These are phyloP conservation scores for Verticillium nonalfalfae DNA, from an alignment of 2,329 filamentous ascomycete genomes.

Conservation along the genomic window DNA sequence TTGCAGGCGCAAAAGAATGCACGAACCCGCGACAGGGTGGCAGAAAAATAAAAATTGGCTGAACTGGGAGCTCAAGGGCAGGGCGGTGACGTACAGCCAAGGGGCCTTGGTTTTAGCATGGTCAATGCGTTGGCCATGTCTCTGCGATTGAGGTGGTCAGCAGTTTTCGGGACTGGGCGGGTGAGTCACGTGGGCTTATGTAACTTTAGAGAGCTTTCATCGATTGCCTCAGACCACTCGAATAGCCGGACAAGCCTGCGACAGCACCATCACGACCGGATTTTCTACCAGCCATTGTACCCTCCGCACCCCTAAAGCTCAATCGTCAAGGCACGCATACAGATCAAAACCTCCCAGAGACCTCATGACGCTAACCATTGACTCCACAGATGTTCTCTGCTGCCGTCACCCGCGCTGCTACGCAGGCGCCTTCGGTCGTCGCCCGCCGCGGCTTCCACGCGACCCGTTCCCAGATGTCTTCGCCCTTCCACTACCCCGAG, in stretches of 20 bases:
- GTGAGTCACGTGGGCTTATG: background rate
- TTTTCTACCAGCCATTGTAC: slow-evolving; percentile 6
- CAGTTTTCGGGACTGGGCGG: background rate
- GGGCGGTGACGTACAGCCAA: background rate
- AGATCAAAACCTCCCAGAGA: background rate
- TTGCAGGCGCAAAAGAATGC: background rate
- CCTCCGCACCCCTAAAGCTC: slow-evolving; percentile 4
- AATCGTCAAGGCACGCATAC: slow-evolving; percentile 5
- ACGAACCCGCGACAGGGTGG: background rate
- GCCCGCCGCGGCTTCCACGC: slow-evolving; percentile 92
- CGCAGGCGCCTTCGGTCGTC: slow-evolving; percentile 60
- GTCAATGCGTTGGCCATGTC: background rate
- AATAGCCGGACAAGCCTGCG: slow-evolving; percentile 1
- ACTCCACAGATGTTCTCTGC: slow-evolving; percentile 72
- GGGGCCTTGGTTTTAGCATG: background rate
- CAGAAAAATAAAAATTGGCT: slow-evolving; percentile 1
- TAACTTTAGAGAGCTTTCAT: background rate
- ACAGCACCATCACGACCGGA: slow-evolving; percentile 9
- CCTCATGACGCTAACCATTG: slow-evolving; percentile 32
- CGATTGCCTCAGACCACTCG: slow-evolving; percentile 10
- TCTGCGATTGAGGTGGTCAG: background rate
- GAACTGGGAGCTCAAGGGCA: background rate
- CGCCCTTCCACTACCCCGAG: slow-evolving; percentile 98
- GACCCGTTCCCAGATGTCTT: slow-evolving; percentile 76
- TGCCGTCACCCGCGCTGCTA: slow-evolving; percentile 52